These are phyloP conservation scores for Pseudognaphalium luteoalbum DNA, from an alignment of 129 eudicot genomes.

Conservation along the genomic window DNA sequence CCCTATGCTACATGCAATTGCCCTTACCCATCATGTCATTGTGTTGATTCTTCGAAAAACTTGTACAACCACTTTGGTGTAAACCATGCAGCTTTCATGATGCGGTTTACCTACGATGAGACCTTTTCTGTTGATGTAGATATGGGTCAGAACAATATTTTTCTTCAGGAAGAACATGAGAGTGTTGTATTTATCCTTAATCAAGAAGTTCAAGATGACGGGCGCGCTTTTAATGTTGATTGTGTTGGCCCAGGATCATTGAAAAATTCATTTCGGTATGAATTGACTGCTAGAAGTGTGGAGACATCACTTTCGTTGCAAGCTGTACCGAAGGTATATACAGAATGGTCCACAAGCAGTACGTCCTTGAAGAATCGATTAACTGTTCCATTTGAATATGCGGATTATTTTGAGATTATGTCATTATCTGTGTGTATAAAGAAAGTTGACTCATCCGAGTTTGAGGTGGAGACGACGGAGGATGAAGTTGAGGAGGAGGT, in stretches of 20 bases:
- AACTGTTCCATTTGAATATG: background rate
- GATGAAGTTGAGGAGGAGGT: background rate
- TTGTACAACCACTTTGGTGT: background rate
- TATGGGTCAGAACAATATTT: background rate
- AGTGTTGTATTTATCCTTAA: background rate
- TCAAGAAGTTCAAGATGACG: background rate
- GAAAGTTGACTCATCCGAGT: slow-evolving; percentile 6
- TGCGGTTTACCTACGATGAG: background rate
- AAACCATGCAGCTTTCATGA: background rate
- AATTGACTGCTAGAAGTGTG: background rate
- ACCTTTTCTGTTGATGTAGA: background rate
- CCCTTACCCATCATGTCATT: background rate
- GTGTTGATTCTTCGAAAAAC: background rate
- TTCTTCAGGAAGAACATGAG: background rate
- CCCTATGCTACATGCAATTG: background rate
- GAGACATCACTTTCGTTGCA: background rate
- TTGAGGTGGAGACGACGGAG: background rate
- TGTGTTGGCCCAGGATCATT: background rate
- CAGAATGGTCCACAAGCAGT: background rate
- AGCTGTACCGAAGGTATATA: background rate
- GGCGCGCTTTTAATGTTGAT: background rate
- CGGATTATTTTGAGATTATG: background rate
- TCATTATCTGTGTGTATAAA: background rate
- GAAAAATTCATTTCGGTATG: background rate
- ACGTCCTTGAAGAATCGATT: background rate